Conservation (phyloP, 129 eudicot species). For the Solidago caesia region DNA sequence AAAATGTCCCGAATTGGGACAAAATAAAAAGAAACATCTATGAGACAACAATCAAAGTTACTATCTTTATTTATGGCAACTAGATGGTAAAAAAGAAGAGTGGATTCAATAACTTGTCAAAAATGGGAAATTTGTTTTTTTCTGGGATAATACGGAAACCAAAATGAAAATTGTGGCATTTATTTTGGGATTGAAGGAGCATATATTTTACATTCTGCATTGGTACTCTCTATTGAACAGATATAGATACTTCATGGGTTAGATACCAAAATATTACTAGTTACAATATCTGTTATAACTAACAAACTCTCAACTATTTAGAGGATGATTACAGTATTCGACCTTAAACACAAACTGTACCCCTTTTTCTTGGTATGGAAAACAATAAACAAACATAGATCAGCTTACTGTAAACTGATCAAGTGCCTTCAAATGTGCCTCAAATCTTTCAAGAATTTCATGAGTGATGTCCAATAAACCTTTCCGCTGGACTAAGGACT, state of each 20-base stretch:
- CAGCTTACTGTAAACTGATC: slow-evolving; percentile 75
- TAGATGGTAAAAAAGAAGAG: background rate
- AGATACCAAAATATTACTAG: no score
- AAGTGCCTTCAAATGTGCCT: slow-evolving; percentile 83
- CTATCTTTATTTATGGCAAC: background rate
- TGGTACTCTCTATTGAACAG: no score
- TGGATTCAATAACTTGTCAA: background rate
- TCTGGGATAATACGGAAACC: background rate
- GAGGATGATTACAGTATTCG: no score
- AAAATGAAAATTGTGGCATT: no score
- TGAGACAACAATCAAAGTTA: slow-evolving; percentile 1
- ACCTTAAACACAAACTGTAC: no score
- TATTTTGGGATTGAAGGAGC: no score
- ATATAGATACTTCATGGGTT: no score
- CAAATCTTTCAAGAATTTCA: slow-evolving; percentile 90
- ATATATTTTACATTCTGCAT: no score
- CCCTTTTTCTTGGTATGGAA: slow-evolving; percentile 5
- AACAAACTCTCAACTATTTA: no score
- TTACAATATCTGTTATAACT: no score
- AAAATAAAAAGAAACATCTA: background rate
- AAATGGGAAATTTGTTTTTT: background rate
- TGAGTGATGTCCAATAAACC: slow-evolving; percentile 79
- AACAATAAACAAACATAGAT: slow-evolving; percentile 12
- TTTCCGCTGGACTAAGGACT: slow-evolving; percentile 62
- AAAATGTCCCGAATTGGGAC: background rate